These are phyloP conservation scores for Borealophlyctis nickersoniae DNA, from an alignment of 192 early-diverging fungal genomes.

Conservation along the genomic window DNA sequence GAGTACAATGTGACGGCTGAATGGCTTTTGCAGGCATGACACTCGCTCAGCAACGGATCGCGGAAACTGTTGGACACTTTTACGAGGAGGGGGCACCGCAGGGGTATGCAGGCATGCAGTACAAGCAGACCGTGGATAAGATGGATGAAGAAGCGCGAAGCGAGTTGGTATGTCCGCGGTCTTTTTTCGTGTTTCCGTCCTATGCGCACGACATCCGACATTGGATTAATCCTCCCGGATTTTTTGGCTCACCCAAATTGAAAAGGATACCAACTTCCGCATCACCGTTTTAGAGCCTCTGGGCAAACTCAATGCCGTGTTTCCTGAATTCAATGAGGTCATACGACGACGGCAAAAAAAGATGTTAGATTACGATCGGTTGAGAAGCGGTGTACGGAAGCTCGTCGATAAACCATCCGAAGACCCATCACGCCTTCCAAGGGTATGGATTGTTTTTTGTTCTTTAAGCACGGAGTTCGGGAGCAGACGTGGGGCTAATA, in stretches of 20 bases:
- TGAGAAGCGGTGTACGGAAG: conserved; percentile 69
- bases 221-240: too few species aligned
- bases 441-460: conserved; percentile 36
- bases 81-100: conserved; percentile 81
- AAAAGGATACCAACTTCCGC: conserved; percentile 74
- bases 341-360: conserved; percentile 87
- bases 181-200: too few species aligned
- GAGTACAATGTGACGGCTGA: too few species aligned
- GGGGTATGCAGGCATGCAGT: conserved; percentile 70
- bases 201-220: too few species aligned
- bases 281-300: conserved; percentile 88
- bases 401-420: conserved; percentile 76
- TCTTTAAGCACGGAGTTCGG: conserved; percentile 7
- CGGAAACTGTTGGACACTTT: conserved; percentile 83
- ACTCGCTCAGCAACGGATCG: conserved; percentile 76
- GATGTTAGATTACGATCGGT: conserved; percentile 84
- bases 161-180: conserved; percentile 71
- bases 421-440: conserved; percentile 63
- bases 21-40: conserved; percentile 68
- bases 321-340: conserved; percentile 92
- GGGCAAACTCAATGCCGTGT: conserved; percentile 71
- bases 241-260: neutral
- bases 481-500: neutral
- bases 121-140: conserved; percentile 76
- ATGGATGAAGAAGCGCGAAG: conserved; percentile 76